phyloP scores from a whole-genome alignment of 805 yeast species.

The Isabelozyma pseudorhagii region DNA sequence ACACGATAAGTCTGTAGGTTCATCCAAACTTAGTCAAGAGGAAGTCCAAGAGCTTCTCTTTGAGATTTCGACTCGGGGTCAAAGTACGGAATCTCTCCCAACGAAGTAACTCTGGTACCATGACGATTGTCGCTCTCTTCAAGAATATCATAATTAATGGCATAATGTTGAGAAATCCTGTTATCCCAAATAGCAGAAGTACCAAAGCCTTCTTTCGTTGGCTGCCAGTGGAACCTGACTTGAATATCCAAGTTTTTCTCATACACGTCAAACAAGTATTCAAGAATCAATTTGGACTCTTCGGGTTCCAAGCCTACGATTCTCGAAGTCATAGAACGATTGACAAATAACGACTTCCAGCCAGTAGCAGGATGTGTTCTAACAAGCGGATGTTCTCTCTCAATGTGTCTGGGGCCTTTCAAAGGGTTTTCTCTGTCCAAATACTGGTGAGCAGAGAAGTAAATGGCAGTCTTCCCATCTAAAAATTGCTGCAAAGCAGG shows the following conservation, averaged over 20 bases:
- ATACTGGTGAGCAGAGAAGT: slow-evolving; percentile 40
- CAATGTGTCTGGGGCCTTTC: slow-evolving; percentile 44
- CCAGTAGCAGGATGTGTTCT: slow-evolving; percentile 68
- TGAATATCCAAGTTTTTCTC: slow-evolving; percentile 55
- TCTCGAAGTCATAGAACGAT: slow-evolving; percentile 47
- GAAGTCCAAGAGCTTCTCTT: not conserved
- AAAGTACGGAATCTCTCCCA: not conserved
- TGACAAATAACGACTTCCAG: slow-evolving; percentile 55
- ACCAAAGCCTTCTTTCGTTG: slow-evolving; percentile 38
- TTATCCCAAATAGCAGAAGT: slow-evolving; percentile 58
- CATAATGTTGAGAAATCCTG: slow-evolving; percentile 19
- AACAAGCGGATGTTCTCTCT: slow-evolving; percentile 57
- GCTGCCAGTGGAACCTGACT: slow-evolving; percentile 52
- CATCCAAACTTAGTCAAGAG: not conserved
- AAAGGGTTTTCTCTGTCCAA: slow-evolving; percentile 45
- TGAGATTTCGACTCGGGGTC: not conserved
- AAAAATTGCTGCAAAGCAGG: slow-evolving; percentile 48
- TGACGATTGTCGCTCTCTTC: not conserved
- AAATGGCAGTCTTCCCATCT: slow-evolving; percentile 50
- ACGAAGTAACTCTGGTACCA: slow-evolving; percentile 1
- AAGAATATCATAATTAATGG: not conserved
- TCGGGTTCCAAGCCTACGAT: slow-evolving; percentile 52
- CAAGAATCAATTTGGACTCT: slow-evolving; percentile 48
- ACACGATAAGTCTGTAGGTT: not conserved
- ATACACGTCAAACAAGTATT: slow-evolving; percentile 42